A percentile compares a stretch with the other conserved stretches of the same genome.
Conservation (phyloP, 2,329 filamentous ascomycete species). For the Phialophora macrospora region DNA sequence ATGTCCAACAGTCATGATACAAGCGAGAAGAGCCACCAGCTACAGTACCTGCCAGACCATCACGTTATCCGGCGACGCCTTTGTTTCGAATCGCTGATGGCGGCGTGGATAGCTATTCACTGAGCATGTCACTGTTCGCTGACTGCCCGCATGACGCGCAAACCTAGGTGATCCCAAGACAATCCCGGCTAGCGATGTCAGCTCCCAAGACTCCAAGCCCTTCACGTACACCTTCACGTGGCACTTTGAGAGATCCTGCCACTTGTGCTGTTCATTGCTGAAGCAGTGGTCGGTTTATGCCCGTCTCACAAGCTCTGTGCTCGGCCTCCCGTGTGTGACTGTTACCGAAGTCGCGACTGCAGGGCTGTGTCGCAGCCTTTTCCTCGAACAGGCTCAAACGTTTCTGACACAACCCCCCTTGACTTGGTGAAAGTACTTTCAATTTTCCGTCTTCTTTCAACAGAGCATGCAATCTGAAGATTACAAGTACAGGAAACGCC, state of each 20-base stretch:
- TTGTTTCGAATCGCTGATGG: neutral
- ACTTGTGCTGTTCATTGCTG: neutral
- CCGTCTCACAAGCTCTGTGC: neutral
- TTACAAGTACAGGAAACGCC: neutral
- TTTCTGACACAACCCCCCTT: neutral
- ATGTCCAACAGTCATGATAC: neutral
- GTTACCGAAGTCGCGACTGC: neutral
- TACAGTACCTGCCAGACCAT: neutral
- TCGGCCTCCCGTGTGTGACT: neutral
- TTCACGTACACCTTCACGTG: neutral
- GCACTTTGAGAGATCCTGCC: no score
- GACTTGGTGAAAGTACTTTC: neutral
- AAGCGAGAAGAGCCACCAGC: neutral
- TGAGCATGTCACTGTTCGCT: neutral
- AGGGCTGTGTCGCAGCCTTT: conserved; percentile 1
- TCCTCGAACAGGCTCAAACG: neutral
- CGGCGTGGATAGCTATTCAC: no score
- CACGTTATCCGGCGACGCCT: neutral
- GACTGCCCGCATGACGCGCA: conserved; percentile 4
- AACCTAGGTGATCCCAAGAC: conserved; percentile 4
- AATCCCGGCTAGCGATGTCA: neutral
- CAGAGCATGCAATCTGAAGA: neutral
- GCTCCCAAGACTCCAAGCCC: conserved; percentile 10
- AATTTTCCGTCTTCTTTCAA: neutral
- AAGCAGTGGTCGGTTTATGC: neutral